Evolutionary conservation across 345 rosid genomes (phyloP).

Genomic region (Nasturtium officinale): DNA sequence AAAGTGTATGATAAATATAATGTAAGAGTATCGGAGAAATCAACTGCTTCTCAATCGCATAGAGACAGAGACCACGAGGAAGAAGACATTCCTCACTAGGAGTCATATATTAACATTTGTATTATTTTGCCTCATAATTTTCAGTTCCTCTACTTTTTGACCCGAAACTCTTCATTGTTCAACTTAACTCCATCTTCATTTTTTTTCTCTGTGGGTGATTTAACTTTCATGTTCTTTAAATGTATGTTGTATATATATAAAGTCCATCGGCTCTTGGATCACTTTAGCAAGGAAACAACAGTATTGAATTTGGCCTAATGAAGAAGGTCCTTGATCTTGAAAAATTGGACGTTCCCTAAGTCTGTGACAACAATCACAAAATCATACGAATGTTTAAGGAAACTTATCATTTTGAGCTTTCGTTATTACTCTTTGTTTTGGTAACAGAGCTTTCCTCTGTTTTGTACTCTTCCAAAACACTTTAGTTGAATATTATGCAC

Average conservation of each 20-base stretch:
- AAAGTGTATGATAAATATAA: slow-evolving; percentile 83
- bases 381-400: not conserved
- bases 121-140: slow-evolving; percentile 18
- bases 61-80: slow-evolving; percentile 37
- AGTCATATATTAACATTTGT: slow-evolving; percentile 24
- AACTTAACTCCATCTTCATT: not conserved
- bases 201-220: slow-evolving; percentile 13
- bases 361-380: not conserved
- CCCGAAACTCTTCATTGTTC: slow-evolving; percentile 30
- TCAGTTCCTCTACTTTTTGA: slow-evolving; percentile 10
- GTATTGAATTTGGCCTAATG: not conserved
- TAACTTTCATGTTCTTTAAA: slow-evolving; percentile 18
- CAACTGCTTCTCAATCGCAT: slow-evolving; percentile 55
- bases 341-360: slow-evolving; percentile 33
- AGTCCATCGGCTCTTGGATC: slow-evolving; percentile 22
- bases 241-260: slow-evolving; percentile 41
- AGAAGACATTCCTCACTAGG: slow-evolving; percentile 18
- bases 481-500: not conserved
- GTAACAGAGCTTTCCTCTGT: not conserved
- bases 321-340: too few relatives aligned
- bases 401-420: not conserved
- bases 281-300: slow-evolving; percentile 1
- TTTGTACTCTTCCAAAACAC: not conserved
- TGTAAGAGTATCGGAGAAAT: slow-evolving; percentile 71
- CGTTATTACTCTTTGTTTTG: not conserved